Evolutionary conservation across 2,329 filamentous ascomycete genomes (phyloP), one percentile per base, ranked within the genome.

Genomic region (Cordyceps militaris): DNA sequence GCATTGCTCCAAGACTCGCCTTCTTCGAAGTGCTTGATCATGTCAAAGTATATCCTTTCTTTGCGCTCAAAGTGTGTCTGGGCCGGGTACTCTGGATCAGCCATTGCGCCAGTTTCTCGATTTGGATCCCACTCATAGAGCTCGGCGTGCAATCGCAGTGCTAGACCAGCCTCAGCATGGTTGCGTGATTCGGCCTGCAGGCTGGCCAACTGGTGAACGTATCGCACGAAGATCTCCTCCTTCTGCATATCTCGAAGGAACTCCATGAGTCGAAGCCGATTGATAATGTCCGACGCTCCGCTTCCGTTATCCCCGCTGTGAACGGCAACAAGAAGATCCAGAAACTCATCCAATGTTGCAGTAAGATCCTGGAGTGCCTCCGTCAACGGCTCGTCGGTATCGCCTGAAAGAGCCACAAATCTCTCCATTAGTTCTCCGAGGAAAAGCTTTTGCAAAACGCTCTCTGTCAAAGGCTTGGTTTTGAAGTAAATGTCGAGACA

Each of bases 161-260:
- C 91, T 61, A 97, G 79, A 13, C 91, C 94, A 14, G 93, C 93
- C 72, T 97, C 92, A 0, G 91, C 89, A 62, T 86, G 84, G 65
- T 96, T 94, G 59, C 87, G 80, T 4, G 88, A 82, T 42, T 86
- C 82, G 9, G 82, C 80, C 70, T 97, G 93, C 13, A 94, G 77
- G 40, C 84, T 77, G 2, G 91, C 89, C 21, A 97, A 80, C 70
- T 97, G 91, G 68, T 97, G 93, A 14, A 97, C 92, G 66, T 97
- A 97, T 63, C 91, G 87, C 62, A 96, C 88, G 71, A 96, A 97
- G 58, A 97, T 96, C 66, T 97, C 92, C 69, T 96, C 91, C 67
- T 96, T 96, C 64, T 95, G 89, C 87, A 97, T 96, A 68, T 97
- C 91, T 63, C 91, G 88, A 64, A 97, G 80, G 73, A 97, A 97